Evolutionary conservation across 1,139 yeast species (phyloP), one percentile per base, ranked within the genome.

Genomic region (Kluyveromyces marxianus): DNA sequence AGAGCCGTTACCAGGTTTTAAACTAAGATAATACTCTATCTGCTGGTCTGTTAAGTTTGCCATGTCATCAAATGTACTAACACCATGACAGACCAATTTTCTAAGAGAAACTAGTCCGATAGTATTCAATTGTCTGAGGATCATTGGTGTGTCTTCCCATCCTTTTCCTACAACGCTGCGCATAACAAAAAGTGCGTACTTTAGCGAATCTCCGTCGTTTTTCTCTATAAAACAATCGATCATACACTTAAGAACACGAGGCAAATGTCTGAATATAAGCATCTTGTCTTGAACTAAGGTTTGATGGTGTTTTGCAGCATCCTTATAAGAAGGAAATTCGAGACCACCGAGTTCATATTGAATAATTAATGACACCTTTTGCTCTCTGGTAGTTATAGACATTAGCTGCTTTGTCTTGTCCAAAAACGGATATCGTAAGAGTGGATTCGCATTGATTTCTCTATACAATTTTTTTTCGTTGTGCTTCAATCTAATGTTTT

Each of bases 271-370:
- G 48, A 73, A 67, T 2, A 72, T 63, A 14, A 60, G 54, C 24
- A 64, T 46, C 45, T 70, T 73, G 44, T 76, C 81, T 30, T 70
- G 69, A 5, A 64, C 53, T 50, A 76, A 67, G 3, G 69, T 56
- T 35, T 68, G 64, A 35, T 66, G 69, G 14, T 68, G 56, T 42
- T 67, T 70, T 39, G 53, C 47, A 1, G 75, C 66, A 1, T 72
- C 76, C 4, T 58, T 65, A 44, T 66, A 69, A 2, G 53, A 53
- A 1, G 79, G 78, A 45, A 61, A 69, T 30, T 72, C 77, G 5
- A 71, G 44, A 0, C 76, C 76, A 3, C 79, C 75, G 10, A 75
- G 58, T 42, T 74, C 77, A 56, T 66, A 71, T 48, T 75, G 79
- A 8, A 74, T 58, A 4, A 74, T 40, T 7, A 74, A 47, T 3